Conservation (phyloP, 1,284 basidiomycete genomes). For the Retiboletus flavoniger region DNA sequence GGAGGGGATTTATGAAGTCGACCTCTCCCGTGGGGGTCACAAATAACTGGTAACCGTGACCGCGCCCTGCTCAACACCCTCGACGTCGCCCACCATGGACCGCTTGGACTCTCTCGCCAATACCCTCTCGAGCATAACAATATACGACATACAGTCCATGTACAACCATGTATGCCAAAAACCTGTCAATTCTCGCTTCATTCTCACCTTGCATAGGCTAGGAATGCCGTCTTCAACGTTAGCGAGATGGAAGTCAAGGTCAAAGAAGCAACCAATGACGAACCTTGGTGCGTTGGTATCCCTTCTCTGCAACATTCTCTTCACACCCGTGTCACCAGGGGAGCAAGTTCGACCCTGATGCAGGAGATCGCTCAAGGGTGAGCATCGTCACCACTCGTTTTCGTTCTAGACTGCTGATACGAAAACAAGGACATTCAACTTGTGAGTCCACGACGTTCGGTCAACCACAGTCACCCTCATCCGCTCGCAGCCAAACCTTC, state of each 20-base stretch:
- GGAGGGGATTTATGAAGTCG: not conserved
- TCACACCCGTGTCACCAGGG: conserved; percentile 56
- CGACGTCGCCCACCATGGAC: conserved; percentile 44
- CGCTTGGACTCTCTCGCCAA: conserved; percentile 65
- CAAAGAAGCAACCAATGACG: conserved; percentile 95
- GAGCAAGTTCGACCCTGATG: conserved; percentile 97
- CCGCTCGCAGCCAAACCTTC: conserved; percentile 79
- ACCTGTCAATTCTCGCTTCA: not conserved
- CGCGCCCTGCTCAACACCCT: not conserved
- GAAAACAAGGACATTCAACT: conserved; percentile 78
- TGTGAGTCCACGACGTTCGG: conserved; percentile 53
- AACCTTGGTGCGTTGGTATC: conserved; percentile 75
- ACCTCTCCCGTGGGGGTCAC: conserved; percentile 28
- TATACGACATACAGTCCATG: conserved; percentile 93
- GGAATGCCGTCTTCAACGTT: conserved; percentile 90
- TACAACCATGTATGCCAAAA: conserved; percentile 74
- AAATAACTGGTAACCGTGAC: not conserved
- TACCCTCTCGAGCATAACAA: conserved; percentile 70
- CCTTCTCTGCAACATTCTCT: not conserved
- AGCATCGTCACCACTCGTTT: conserved; percentile 32
- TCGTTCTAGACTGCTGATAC: conserved; percentile 9
- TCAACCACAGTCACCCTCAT: conserved; percentile 12
- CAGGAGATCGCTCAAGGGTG: conserved; percentile 96
- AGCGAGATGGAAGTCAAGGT: conserved; percentile 99
- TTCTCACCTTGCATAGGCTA: conserved; percentile 52